Percentiles rank a stretch among this genome's conserved stretches.
These are phyloP conservation scores for Paracoccidioides lutzii DNA, from an alignment of 2,329 filamentous ascomycete genomes.

Conservation along the genomic window DNA sequence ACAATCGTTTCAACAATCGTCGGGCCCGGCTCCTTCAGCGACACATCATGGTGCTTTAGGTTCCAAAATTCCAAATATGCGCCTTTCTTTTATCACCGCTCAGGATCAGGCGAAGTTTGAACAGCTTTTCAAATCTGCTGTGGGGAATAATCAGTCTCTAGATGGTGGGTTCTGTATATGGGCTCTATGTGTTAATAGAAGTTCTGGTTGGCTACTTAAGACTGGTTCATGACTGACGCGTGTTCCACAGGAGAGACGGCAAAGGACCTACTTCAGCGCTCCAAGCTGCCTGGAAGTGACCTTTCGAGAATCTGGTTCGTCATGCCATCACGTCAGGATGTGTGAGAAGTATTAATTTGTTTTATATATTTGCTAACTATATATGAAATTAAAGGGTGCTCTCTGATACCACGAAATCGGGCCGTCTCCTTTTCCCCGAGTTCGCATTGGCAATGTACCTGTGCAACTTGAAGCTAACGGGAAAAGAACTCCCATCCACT, in stretches of 20 bases:
- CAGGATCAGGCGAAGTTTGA: constrained; percentile 95
- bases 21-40: constrained; percentile 46
- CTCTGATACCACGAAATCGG: constrained; percentile 89
- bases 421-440: constrained; percentile 91
- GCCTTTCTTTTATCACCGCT: constrained; percentile 89
- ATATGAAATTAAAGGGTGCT: constrained; percentile 51
- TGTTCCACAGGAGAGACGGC: constrained; percentile 56
- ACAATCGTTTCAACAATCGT: constrained; percentile 45
- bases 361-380: neutral
- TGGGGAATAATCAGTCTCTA: constrained; percentile 70
- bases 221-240: constrained; percentile 10
- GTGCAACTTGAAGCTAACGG: constrained; percentile 83
- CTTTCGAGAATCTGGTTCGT: constrained; percentile 79
- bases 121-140: constrained; percentile 90
- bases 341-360: constrained; percentile 13
- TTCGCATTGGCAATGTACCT: constrained; percentile 98
- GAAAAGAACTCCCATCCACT: constrained; percentile 60
- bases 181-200: neutral
- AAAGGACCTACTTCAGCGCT: constrained; percentile 74
- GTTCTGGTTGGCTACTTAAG: neutral
- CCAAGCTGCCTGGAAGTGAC: constrained; percentile 73
- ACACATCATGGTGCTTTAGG: constrained; percentile 42
- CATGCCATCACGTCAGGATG: constrained; percentile 6
- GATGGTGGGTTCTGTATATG: constrained; percentile 41
- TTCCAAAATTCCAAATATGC: constrained; percentile 81